Base-by-base conservation (phyloP, 768 basidiomycete genomes). In the Suillus americanus region DNA sequence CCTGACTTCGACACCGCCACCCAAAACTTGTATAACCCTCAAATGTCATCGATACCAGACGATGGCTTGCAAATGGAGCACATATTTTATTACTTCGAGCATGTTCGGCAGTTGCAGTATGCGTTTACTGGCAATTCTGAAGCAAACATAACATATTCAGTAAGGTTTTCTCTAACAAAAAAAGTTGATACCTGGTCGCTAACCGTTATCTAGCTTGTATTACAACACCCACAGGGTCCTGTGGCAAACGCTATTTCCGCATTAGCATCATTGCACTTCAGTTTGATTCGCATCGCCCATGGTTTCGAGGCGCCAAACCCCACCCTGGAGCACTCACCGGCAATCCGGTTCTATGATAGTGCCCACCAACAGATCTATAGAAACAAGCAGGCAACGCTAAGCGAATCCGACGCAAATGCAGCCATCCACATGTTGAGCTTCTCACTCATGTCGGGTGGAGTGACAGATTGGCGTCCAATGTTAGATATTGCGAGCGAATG, bases 371-470 rank as follows among this genome's bases (percentile, higher is more conserved):
- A 88, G 71, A 79, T 92, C 55, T 79, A 84, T 62, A 87, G 84
- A 71, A 82, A 84, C 62, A 75, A 82, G 64, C 81, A 81, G 41
- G 85, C 84, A 13, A 73, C 78, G 33, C 85, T 89, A 77, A 80
- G 79, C 48, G 90, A 90, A 64, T 80, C 80, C 56, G 91, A 94
- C 69, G 93, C 90, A 12, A 82, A 89, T 67, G 92, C 93, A 5
- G 91, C 93, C 5, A 72, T 92, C 50, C 91, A 92, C 74, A 84
- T 95, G 66, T 82, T 92, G 65, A 86, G 83, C 70, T 92, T 88
- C 74, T 89, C 89, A 51, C 80, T 90, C 65, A 78, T 93, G 72
- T 87, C 86, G 2, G 89, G 89, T 61, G 87, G 90, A 41, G 77
- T 79, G 60, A 84, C 82, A 20, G 85, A 89, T 69, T 95, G 93